Evolutionary conservation across 129 eudicot species (phyloP).

Genomic region (Kitagawia praeruptora): DNA sequence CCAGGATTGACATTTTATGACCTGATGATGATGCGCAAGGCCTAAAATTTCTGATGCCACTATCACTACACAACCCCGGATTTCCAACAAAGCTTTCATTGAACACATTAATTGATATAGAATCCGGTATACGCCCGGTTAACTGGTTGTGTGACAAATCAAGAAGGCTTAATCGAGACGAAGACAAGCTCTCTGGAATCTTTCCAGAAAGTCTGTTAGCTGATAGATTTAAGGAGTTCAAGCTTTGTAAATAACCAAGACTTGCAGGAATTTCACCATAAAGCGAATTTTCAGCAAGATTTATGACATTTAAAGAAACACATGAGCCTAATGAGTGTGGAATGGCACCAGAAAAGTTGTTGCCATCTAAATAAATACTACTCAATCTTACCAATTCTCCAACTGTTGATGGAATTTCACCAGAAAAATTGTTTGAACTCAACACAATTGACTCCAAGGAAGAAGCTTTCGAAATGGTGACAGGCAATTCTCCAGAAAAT

Average conservation of each 20-base stretch:
- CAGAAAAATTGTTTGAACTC: constrained; percentile 41
- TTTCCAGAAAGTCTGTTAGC: constrained; percentile 44
- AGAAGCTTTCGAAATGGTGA: constrained; percentile 32
- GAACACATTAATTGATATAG: constrained; percentile 29
- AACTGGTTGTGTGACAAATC: constrained; percentile 53
- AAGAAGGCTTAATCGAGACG: constrained; percentile 36
- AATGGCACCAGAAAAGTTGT: constrained; percentile 42
- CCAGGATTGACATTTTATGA: constrained; percentile 19
- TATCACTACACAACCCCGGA: constrained; percentile 45
- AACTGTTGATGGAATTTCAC: constrained; percentile 34
- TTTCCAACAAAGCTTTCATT: constrained; percentile 49
- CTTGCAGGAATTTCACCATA: constrained; percentile 40
- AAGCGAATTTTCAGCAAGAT: constrained; percentile 41
- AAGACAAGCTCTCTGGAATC: constrained; percentile 44
- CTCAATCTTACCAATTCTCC: constrained; percentile 42
- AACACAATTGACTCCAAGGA: constrained; percentile 42
- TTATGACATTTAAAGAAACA: constrained; percentile 34
- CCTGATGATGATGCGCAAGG: constrained; percentile 31
- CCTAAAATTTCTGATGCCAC: constrained; percentile 26
- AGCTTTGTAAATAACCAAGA: constrained; percentile 37
- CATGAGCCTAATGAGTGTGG: constrained; percentile 63
- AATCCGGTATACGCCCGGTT: constrained; percentile 39
- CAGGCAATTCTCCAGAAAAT: constrained; percentile 50
- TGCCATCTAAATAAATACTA: constrained; percentile 35
- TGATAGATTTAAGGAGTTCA: constrained; percentile 51